A percentile compares a stretch with the other conserved stretches of the same genome.
Evolutionary conservation across 495 filamentous ascomycete species (phyloP).

Genomic region (Aspergillus ostianus): DNA sequence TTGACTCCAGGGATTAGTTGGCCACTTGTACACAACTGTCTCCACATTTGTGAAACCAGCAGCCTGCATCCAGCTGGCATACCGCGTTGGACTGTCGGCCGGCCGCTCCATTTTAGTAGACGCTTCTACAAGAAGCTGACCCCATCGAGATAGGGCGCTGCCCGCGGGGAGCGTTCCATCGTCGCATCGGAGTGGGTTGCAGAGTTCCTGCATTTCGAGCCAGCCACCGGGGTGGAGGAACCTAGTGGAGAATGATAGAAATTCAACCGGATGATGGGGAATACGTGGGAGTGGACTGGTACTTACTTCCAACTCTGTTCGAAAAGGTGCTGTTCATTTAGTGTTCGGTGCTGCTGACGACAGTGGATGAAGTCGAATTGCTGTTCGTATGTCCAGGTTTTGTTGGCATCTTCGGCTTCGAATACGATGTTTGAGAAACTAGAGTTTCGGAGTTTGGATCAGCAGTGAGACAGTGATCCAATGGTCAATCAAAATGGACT

Average conservation of each 20-base stretch:
- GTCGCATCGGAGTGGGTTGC: slow-evolving; percentile 3
- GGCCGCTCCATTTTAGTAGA: slow-evolving; percentile 1
- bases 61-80: slow-evolving; percentile 6
- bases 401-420: slow-evolving; percentile 1
- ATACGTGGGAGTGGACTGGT: neutral
- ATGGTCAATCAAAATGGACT: neutral
- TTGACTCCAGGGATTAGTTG: slow-evolving; percentile 5
- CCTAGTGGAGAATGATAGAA: neutral
- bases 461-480: neutral
- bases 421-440: slow-evolving; percentile 1
- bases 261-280: neutral
- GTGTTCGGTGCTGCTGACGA: slow-evolving; percentile 10
- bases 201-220: slow-evolving; percentile 12
- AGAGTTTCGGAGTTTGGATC: neutral
- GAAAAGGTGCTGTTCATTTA: slow-evolving; percentile 4
- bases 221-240: slow-evolving; percentile 8
- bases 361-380: slow-evolving; percentile 12
- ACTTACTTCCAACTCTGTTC: slow-evolving; percentile 1
- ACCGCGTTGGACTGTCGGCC: slow-evolving; percentile 2
- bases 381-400: neutral
- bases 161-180: neutral
- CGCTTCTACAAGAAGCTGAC: neutral
- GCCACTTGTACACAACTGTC: slow-evolving; percentile 9
- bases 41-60: slow-evolving; percentile 7
- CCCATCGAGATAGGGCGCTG: slow-evolving; percentile 4